These are phyloP conservation scores for Penicillium cosmopolitanum DNA, from an alignment of 495 filamentous ascomycete species.

Conservation along the genomic window DNA sequence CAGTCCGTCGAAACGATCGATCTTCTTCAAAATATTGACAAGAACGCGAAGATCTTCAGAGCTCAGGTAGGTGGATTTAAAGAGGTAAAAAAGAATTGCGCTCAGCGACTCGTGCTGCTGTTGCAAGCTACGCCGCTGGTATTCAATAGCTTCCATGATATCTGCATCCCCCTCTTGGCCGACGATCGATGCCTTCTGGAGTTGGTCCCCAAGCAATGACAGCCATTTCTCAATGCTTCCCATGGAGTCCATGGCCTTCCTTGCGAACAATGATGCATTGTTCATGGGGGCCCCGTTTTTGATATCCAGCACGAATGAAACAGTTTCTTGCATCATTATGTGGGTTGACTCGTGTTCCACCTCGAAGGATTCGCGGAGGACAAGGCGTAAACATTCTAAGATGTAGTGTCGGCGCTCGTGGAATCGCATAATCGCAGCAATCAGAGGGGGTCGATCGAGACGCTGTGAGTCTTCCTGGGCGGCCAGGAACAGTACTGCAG, in stretches of 20 bases:
- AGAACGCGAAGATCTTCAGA: conserved; percentile 74
- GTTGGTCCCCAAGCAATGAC: conserved; percentile 68
- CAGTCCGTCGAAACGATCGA: conserved; percentile 72
- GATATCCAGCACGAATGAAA: conserved; percentile 50
- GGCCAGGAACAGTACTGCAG: conserved; percentile 71
- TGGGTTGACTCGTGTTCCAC: conserved; percentile 54
- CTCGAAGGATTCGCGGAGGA: conserved; percentile 66
- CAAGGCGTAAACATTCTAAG: conserved; percentile 79
- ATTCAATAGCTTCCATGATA: conserved; percentile 69
- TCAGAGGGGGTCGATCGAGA: conserved; percentile 68
- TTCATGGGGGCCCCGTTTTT: conserved; percentile 41
- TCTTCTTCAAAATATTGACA: conserved; percentile 61
- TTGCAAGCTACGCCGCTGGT: conserved; percentile 70
- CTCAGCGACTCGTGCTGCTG: conserved; percentile 90
- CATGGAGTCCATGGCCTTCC: conserved; percentile 75
- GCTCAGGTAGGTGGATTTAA: conserved; percentile 71
- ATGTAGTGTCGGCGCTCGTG: conserved; percentile 78
- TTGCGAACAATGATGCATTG: conserved; percentile 58
- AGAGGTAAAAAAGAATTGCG: conserved; percentile 71
- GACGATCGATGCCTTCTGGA: conserved; percentile 70
- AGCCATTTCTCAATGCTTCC: conserved; percentile 72
- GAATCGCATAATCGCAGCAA: conserved; percentile 79
- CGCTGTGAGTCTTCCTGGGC: conserved; percentile 65
- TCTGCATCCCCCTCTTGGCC: conserved; percentile 61
- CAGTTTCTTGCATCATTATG: conserved; percentile 42